Base-by-base conservation (phyloP, 768 basidiomycete species). In the Boletus rufocinnamomeus region DNA sequence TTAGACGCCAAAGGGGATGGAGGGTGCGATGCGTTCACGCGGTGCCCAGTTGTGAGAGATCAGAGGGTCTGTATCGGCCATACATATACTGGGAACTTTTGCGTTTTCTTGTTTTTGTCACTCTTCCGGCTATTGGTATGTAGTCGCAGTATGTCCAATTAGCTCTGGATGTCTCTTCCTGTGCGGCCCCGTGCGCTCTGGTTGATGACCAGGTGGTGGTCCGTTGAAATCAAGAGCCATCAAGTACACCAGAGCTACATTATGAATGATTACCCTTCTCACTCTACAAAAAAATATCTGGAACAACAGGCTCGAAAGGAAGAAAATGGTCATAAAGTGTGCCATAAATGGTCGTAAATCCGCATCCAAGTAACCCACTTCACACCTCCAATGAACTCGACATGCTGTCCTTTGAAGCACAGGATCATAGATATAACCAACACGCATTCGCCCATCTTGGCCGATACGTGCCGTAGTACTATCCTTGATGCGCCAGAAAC, bases 401-500 rank as follows among this genome's bases (percentile, higher is more conserved):
- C 45, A 38, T n/a, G n/a, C n/a, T n/a, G n/a, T n/a, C 30, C 41
- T 35, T 48, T 17, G 44, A 40, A 34, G 23, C 13, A 35, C 25
- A 21, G 4, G 27, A 30, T 37, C 35, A 56, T 21, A 41, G 32
- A 48, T 51, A 10, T 30, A 50, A 14, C 25, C 28, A 25, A 28
- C 30, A 45, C 47, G 10, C 11, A 14, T 25, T 21, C 6, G 16
- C 10, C 14, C 27, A 9, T 16, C 28, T 28, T 27, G 11, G 13
- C n/a, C 8, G 7, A 34, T 49, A 16, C 40, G 17, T 32, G 6
- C 14, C 5, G 14, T 7, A 19, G 17, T 16, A 19, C 30, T 60
- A 68, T 51, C 45, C 45, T 54, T 63, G 61, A 23, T 63, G 59
- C 0, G 78, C 75, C 7, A 82, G 59, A 63, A 81, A 81, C 6